Percentiles rank a stretch among this genome's conserved stretches.
These are phyloP conservation scores for Jasminum sambac DNA, from an alignment of 257 asterid species.

Conservation along the genomic window DNA sequence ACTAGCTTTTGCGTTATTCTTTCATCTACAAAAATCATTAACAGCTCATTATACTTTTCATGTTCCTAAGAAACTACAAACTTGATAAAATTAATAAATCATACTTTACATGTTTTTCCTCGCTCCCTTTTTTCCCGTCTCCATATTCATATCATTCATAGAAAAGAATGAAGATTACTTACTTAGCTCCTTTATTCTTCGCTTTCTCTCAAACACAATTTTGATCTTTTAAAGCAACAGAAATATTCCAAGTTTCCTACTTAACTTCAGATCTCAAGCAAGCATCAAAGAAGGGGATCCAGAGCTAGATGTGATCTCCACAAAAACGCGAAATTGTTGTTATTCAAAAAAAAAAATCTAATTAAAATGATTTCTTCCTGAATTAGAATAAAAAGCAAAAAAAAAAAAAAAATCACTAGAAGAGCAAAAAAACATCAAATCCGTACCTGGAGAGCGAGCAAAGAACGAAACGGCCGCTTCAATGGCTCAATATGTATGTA, in stretches of 20 bases:
- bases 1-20: not conserved
- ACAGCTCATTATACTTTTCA: not conserved
- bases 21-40: not conserved
- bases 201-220: constrained; percentile 9
- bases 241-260: not conserved
- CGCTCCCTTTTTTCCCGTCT: constrained; percentile 10
- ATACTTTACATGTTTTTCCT: constrained; percentile 5
- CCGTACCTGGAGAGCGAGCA: constrained; percentile 41
- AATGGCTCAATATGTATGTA: constrained; percentile 4
- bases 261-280: constrained; percentile 27
- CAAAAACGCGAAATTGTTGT: not conserved
- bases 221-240: not conserved
- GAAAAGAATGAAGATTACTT: constrained; percentile 25
- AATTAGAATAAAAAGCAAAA: constrained; percentile 1
- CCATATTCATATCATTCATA: constrained; percentile 23
- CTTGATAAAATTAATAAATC: constrained; percentile 8
- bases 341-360: not conserved
- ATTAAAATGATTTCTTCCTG: constrained; percentile 10
- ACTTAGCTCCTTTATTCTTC: constrained; percentile 19
- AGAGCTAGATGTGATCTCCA: constrained; percentile 1
- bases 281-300: constrained; percentile 4
- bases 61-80: not conserved
- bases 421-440: not conserved
- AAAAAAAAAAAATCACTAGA: not conserved
- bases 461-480: constrained; percentile 28